A percentile compares a stretch with the other conserved stretches of the same genome.
phyloP scores from a whole-genome alignment of 345 rosid genomes.

The Melaleuca quinquenervia region DNA sequence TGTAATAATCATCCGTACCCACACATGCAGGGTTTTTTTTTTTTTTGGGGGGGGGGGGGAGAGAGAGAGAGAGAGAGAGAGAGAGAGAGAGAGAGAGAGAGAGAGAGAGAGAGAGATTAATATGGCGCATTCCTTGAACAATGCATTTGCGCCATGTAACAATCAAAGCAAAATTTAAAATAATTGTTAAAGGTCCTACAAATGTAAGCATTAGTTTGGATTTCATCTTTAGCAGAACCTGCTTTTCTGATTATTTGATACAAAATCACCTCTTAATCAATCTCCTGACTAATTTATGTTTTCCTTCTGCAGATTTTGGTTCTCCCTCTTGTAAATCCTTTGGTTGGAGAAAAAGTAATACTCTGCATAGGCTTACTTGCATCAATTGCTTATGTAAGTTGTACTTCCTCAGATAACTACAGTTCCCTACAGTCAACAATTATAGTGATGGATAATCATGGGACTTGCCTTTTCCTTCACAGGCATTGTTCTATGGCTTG shows the following conservation, averaged over 20 bases:
- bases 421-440: neutral
- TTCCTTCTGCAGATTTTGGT: constrained; percentile 22
- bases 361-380: constrained; percentile 32
- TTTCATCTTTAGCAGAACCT: neutral
- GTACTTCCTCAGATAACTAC: neutral
- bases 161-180: neutral
- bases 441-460: neutral
- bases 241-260: neutral
- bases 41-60: too few species aligned
- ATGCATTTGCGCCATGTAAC: neutral
- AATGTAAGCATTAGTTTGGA: neutral
- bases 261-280: neutral
- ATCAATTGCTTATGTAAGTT: constrained; percentile 45
- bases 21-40: neutral
- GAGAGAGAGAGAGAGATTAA: neutral
- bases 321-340: constrained; percentile 36
- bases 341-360: constrained; percentile 36
- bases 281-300: neutral
- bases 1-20: neutral
- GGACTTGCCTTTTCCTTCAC: neutral
- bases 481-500: constrained; percentile 42
- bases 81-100: neutral
- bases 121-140: neutral
- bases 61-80: neutral
- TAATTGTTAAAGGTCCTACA: neutral